A percentile compares a stretch with the other conserved stretches of the same genome.
Conservation (phyloP, 2,329 filamentous ascomycete genomes). For the Sclerotinia minor region DNA sequence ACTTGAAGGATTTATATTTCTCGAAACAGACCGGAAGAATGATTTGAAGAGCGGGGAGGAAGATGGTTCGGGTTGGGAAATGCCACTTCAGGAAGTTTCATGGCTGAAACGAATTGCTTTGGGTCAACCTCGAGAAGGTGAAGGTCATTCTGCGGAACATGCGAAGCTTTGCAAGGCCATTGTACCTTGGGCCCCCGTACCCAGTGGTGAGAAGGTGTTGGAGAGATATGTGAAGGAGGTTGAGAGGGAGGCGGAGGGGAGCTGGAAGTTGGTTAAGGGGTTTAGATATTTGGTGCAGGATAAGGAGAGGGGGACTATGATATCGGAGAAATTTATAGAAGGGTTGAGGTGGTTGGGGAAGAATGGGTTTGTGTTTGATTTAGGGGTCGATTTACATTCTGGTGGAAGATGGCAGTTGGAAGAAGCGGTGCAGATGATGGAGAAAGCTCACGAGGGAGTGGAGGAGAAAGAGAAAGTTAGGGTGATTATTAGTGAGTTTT, state of each 20-base stretch:
- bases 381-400: slow-evolving; percentile 79
- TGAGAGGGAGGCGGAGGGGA: slow-evolving; percentile 59
- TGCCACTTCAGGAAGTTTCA: slow-evolving; percentile 70
- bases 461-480: slow-evolving; percentile 55
- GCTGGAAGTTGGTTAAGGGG: slow-evolving; percentile 69
- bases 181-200: slow-evolving; percentile 84
- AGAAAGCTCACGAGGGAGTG: slow-evolving; percentile 62
- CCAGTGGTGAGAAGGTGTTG: slow-evolving; percentile 61
- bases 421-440: slow-evolving; percentile 70
- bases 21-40: slow-evolving; percentile 77
- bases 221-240: slow-evolving; percentile 64
- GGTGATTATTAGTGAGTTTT: slow-evolving; percentile 41
- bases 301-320: slow-evolving; percentile 65
- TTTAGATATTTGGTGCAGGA: slow-evolving; percentile 84
- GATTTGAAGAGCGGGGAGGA: slow-evolving; percentile 51
- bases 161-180: slow-evolving; percentile 64
- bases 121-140: slow-evolving; percentile 55
- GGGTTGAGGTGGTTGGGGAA: slow-evolving; percentile 64
- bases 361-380: slow-evolving; percentile 70
- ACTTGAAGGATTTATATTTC: slow-evolving; percentile 72
- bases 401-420: slow-evolving; percentile 73
- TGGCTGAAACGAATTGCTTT: slow-evolving; percentile 67
- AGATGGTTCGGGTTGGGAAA: slow-evolving; percentile 60
- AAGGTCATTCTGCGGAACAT: slow-evolving; percentile 57
- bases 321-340: slow-evolving; percentile 64